These are phyloP conservation scores for Dipteronia dyeriana DNA, from an alignment of 345 rosid genomes.

Conservation along the genomic window DNA sequence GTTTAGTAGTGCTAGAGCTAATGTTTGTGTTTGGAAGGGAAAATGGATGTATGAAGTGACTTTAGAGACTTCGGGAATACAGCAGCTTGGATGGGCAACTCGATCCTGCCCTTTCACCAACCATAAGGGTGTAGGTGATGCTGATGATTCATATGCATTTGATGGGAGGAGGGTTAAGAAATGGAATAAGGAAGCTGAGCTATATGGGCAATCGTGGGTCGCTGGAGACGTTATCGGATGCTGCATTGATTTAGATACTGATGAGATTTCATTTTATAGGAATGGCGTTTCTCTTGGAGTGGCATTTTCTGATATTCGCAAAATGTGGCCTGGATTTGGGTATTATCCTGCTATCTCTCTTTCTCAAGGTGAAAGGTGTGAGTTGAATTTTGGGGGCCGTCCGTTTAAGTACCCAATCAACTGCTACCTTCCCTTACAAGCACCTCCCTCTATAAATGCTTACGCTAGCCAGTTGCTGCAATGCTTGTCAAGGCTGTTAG, in stretches of 20 bases:
- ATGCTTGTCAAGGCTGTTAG: conserved; percentile 75
- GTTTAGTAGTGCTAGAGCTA: conserved; percentile 88
- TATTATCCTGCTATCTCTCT: conserved; percentile 93
- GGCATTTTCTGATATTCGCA: conserved; percentile 75
- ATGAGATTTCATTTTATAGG: conserved; percentile 78
- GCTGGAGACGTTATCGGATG: conserved; percentile 93
- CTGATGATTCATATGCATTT: conserved; percentile 97
- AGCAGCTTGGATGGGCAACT: conserved; percentile 97
- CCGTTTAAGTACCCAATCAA: conserved; percentile 75
- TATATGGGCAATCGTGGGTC: conserved; percentile 93
- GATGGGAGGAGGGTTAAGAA: conserved; percentile 92
- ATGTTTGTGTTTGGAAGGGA: conserved; percentile 87
- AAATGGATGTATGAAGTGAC: conserved; percentile 98
- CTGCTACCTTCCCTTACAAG: conserved; percentile 72
- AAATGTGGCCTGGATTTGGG: conserved; percentile 79
- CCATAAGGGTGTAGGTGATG: conserved; percentile 95
- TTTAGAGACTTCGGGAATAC: conserved; percentile 92
- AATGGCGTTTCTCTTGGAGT: conserved; percentile 81
- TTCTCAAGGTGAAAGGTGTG: conserved; percentile 91
- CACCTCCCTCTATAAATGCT: conserved; percentile 47
- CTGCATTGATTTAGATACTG: conserved; percentile 74
- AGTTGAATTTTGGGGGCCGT: conserved; percentile 78
- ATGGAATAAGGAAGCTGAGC: conserved; percentile 78
- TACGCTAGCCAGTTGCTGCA: conserved; percentile 59
- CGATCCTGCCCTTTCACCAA: conserved; percentile 87